These are phyloP conservation scores for Forsythia suspensa DNA, from an alignment of 257 asterid genomes.

Conservation along the genomic window DNA sequence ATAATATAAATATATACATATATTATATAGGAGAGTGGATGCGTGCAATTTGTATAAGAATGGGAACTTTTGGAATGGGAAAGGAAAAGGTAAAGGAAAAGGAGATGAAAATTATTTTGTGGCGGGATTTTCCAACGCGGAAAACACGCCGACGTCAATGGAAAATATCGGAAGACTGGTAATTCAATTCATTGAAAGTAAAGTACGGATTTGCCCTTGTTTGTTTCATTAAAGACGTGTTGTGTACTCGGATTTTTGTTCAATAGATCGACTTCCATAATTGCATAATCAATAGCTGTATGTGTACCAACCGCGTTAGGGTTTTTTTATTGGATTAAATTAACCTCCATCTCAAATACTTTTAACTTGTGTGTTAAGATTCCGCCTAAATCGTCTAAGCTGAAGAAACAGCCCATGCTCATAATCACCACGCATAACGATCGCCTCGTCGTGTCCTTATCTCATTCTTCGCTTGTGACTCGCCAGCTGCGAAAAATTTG, in stretches of 20 bases:
- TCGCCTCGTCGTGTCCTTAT: no score
- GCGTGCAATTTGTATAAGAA: neutral
- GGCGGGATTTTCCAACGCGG: slow-evolving; percentile 46
- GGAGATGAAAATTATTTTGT: neutral
- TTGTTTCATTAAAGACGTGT: neutral
- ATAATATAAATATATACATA: neutral
- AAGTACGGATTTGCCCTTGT: neutral
- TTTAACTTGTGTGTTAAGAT: no score
- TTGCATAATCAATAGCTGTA: neutral
- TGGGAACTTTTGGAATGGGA: neutral
- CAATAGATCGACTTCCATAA: neutral
- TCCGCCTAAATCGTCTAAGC: no score
- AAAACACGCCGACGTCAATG: slow-evolving; percentile 36
- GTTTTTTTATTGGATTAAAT: no score
- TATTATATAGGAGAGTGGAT: slow-evolving; percentile 1
- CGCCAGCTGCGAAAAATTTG: no score
- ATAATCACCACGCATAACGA: no score
- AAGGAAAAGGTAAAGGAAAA: neutral
- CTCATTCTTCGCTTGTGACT: no score
- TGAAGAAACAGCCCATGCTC: no score
- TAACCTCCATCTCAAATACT: no score
- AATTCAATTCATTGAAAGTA: neutral
- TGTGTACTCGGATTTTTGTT: no score
- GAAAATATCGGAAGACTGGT: slow-evolving; percentile 19
- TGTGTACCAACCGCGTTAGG: no score